Evolutionary conservation across 2,329 filamentous ascomycete species (phyloP).

Genomic region (Cryphonectria japonica): DNA sequence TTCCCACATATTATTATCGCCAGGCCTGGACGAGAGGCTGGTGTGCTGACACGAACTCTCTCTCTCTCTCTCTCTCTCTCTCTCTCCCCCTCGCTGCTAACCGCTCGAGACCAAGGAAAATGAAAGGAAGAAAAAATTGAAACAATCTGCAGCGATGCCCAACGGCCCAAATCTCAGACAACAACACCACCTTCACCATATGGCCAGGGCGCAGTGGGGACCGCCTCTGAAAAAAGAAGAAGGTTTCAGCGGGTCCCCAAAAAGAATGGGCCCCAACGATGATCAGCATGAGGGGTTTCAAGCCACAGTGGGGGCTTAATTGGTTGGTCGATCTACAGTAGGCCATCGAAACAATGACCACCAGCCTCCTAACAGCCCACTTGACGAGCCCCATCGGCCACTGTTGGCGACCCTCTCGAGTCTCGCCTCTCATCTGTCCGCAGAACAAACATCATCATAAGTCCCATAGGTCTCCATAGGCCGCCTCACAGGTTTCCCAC

Average conservation of each 20-base stretch:
- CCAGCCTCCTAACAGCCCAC: not conserved
- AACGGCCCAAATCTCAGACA: not conserved
- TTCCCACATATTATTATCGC: not conserved
- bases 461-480: not conserved
- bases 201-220: not conserved
- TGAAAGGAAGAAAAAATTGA: not conserved
- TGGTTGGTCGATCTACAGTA: not conserved
- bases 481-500: too few species aligned
- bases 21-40: not conserved
- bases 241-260: not conserved
- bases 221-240: not conserved
- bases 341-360: not conserved
- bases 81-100: not conserved
- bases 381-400: not conserved
- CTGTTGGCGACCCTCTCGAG: not conserved
- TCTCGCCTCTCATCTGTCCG: not conserved
- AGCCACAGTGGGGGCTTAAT: not conserved
- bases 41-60: not conserved
- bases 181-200: not conserved
- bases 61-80: too few species aligned
- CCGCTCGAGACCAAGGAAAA: not conserved
- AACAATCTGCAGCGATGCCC: not conserved
- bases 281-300: constrained; percentile 11
- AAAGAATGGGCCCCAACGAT: constrained; percentile 2
- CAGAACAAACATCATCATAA: not conserved